Evolutionary conservation across 306 rosid species (phyloP), one percentile per base, ranked within the genome.

Genomic region (Adenanthera pavonina): DNA sequence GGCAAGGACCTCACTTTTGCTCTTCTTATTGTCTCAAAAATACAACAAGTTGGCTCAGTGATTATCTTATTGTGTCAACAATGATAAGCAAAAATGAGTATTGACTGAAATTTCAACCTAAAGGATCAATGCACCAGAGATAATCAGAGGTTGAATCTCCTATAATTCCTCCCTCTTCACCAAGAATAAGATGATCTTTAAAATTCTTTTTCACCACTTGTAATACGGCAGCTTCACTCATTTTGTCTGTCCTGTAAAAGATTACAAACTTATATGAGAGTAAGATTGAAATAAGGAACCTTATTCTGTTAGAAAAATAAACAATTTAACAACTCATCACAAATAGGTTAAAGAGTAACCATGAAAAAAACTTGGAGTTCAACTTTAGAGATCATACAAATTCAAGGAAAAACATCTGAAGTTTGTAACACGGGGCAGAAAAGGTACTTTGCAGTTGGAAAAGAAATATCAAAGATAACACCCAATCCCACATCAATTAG

Each of bases 101-200:
- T 82, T 33, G 77, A 59, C 19, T 16, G 81, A 70, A 81, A 79
- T 80, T 19, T 70, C 92, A 40, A 95, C 99, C 99, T 90, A 95
- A 85, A 56, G 99, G 99, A 85, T 95, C 99, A 76, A 95, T 90
- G 94, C 96, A 95, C 98, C 99, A 95, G 71, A 95, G 94, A 89
- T 95, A 95, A 87, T 95, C 94, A 54, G 97, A 95, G 48, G 96
- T 75, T 75, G 93, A 77, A 36, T 95, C 93, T 85, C 99, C 99
- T 75, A 91, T 93, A 78, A 93, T 61, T 65, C 99, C 99, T 74
- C 97, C 99, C 90, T 95, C 99, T 87, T 95, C 99, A 77, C 99
- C 99, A 79, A 95, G 96, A 89, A 95, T 71, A 73, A 95, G 98
- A 81, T 95, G 99, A 80, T 90, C 92, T 52, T 69, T 66, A 71